Percentiles rank a stretch among this genome's conserved stretches.
phyloP scores from a whole-genome alignment of 768 basidiomycete species.

The Naganishia antarctica region DNA sequence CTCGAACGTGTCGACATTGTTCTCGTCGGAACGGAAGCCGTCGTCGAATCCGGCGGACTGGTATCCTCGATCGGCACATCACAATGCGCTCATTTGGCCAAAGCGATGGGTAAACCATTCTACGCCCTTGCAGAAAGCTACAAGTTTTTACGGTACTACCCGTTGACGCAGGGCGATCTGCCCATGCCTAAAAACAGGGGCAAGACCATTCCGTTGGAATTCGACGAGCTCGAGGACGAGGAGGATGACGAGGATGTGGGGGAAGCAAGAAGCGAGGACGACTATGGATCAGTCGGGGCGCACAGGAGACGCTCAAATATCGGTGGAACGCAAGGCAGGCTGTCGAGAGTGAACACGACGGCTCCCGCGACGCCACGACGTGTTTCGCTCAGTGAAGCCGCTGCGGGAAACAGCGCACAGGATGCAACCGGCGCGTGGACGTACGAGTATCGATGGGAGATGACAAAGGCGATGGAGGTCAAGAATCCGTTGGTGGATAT shows the following conservation, averaged over 20 bases:
- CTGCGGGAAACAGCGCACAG: constrained; percentile 4
- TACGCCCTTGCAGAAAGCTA: constrained; percentile 94
- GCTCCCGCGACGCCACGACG: constrained; percentile 42
- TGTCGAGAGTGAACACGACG: constrained; percentile 46
- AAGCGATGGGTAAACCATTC: constrained; percentile 88
- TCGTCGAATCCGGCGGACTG: constrained; percentile 80
- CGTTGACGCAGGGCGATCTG: constrained; percentile 52
- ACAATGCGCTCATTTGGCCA: constrained; percentile 93
- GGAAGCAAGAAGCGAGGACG: not conserved
- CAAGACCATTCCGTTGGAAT: constrained; percentile 63
- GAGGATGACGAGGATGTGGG: constrained; percentile 24
- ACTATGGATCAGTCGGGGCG: not conserved
- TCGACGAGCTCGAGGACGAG: constrained; percentile 29
- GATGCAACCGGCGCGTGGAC: constrained; percentile 19
- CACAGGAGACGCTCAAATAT: not conserved
- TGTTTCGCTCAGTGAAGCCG: constrained; percentile 22
- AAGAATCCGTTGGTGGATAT: constrained; percentile 88
- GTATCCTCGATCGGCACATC: constrained; percentile 70
- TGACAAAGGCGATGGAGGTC: constrained; percentile 76
- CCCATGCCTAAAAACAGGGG: constrained; percentile 57
- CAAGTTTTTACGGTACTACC: constrained; percentile 95
- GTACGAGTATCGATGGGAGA: constrained; percentile 49
- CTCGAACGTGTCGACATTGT: constrained; percentile 96
- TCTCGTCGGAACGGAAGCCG: constrained; percentile 93
- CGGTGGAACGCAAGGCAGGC: not conserved